phyloP scores from a whole-genome alignment of 305 asterid genomes.

The Withania somnifera region DNA sequence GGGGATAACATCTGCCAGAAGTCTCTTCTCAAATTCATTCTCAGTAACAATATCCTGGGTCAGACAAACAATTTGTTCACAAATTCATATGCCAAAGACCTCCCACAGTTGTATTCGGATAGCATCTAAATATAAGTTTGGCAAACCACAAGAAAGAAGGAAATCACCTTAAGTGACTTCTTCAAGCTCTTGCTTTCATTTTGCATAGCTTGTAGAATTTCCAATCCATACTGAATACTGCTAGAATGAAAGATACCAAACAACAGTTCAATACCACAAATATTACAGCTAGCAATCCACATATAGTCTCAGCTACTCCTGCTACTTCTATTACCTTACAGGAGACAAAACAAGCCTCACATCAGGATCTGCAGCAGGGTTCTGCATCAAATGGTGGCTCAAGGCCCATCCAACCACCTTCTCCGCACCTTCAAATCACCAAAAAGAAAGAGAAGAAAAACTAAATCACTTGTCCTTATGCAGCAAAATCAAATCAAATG shows the following conservation, averaged over 20 bases:
- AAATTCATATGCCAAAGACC: not conserved
- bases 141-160: not conserved
- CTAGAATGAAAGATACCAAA: constrained; percentile 7
- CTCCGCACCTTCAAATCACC: constrained; percentile 50
- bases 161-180: constrained; percentile 51
- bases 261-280: constrained; percentile 1
- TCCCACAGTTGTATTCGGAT: not conserved
- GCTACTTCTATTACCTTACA: constrained; percentile 39
- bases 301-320: not conserved
- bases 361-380: constrained; percentile 37
- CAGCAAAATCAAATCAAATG: not conserved
- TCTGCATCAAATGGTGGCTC: constrained; percentile 47
- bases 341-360: constrained; percentile 35
- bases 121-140: not conserved
- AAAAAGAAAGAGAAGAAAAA: constrained; percentile 5
- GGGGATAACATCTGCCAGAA: constrained; percentile 18
- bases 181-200: constrained; percentile 52
- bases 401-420: constrained; percentile 73
- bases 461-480: not conserved
- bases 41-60: constrained; percentile 19
- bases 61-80: not conserved
- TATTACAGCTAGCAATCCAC: constrained; percentile 4
- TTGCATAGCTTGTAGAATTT: constrained; percentile 40
- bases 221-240: constrained; percentile 63
- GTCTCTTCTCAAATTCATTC: constrained; percentile 21